Percentiles rank a stretch among this genome's conserved stretches.
phyloP scores from a whole-genome alignment of 352 stramenopile genomes.

The Pythium folliculosum region DNA sequence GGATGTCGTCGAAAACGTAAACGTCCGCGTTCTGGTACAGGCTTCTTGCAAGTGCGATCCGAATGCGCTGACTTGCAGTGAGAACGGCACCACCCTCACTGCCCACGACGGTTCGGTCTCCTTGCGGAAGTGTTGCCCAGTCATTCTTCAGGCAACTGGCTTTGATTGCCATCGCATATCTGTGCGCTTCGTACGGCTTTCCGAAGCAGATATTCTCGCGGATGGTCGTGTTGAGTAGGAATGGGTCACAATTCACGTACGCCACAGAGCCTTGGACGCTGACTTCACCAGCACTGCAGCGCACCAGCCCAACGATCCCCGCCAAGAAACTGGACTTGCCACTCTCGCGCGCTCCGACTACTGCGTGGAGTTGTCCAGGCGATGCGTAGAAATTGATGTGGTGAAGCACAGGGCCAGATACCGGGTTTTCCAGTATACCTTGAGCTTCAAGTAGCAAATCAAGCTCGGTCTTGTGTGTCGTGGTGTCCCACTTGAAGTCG shows the following conservation, averaged over 20 bases:
- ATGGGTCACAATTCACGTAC: slow-evolving; percentile 94
- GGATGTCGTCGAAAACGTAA: slow-evolving; percentile 94
- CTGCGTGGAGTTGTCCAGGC: slow-evolving; percentile 54
- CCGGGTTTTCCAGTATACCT: slow-evolving; percentile 4
- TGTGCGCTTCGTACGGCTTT: slow-evolving; percentile 51
- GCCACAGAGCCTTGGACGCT: slow-evolving; percentile 87
- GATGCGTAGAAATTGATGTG: slow-evolving; percentile 69
- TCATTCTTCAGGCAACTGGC: slow-evolving; percentile 61
- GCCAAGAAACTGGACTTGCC: slow-evolving; percentile 77
- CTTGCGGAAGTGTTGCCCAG: slow-evolving; percentile 53
- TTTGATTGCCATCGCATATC: slow-evolving; percentile 57
- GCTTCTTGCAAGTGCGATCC: slow-evolving; percentile 75
- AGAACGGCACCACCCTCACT: slow-evolving; percentile 93
- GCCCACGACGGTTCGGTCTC: slow-evolving; percentile 95
- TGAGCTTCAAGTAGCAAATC: slow-evolving; percentile 28
- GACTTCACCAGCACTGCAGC: slow-evolving; percentile 53
- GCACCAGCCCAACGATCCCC: slow-evolving; percentile 60
- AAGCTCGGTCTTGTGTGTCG: slow-evolving; percentile 34
- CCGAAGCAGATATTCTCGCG: slow-evolving; percentile 97
- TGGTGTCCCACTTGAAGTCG: slow-evolving; percentile 73
- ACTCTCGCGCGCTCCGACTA: slow-evolving; percentile 63
- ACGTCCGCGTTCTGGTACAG: slow-evolving; percentile 82
- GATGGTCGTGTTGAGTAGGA: slow-evolving; percentile 96
- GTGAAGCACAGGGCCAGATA: slow-evolving; percentile 38
- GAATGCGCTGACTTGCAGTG: slow-evolving; percentile 92